phyloP scores from a whole-genome alignment of 176 grass and related monocot species.

The Avena atlantica region DNA sequence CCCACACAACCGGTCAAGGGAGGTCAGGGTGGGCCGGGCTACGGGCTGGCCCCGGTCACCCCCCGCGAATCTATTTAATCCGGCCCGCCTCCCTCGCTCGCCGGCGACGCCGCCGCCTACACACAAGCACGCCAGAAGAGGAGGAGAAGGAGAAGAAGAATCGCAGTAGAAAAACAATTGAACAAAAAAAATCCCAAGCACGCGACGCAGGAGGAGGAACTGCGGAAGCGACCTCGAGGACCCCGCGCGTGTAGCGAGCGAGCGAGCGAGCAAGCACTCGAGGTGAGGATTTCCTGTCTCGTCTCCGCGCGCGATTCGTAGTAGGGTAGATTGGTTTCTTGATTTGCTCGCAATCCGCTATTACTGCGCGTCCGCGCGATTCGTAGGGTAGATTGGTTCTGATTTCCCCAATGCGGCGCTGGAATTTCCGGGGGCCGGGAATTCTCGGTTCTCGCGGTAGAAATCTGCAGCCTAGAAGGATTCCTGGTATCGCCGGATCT shows the following conservation, averaged over 20 bases:
- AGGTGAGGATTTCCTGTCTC: neutral
- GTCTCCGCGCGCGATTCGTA: neutral
- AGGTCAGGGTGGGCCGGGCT: neutral
- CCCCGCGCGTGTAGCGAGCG: neutral
- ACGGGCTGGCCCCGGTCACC: conserved; percentile 49
- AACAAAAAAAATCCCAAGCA: neutral
- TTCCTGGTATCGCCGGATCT: neutral
- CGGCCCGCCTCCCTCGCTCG: conserved; percentile 5
- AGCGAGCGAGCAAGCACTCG: neutral
- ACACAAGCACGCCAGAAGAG: neutral
- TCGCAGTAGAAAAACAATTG: neutral
- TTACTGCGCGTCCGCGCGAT: too few species aligned
- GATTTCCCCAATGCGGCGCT: conserved; percentile 18
- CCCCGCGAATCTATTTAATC: conserved; percentile 46
- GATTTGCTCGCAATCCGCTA: neutral
- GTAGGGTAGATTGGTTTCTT: neutral
- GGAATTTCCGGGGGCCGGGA: neutral
- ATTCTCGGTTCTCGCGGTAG: neutral
- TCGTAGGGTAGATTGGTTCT: too few species aligned
- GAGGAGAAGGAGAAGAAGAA: neutral
- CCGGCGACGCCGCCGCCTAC: conserved; percentile 21
- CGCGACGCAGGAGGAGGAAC: neutral
- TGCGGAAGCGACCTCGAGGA: too few species aligned
- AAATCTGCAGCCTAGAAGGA: neutral
- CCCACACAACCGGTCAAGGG: conserved; percentile 14